Base-by-base conservation (phyloP, 129 eudicot species). In the Solidago caesia region DNA sequence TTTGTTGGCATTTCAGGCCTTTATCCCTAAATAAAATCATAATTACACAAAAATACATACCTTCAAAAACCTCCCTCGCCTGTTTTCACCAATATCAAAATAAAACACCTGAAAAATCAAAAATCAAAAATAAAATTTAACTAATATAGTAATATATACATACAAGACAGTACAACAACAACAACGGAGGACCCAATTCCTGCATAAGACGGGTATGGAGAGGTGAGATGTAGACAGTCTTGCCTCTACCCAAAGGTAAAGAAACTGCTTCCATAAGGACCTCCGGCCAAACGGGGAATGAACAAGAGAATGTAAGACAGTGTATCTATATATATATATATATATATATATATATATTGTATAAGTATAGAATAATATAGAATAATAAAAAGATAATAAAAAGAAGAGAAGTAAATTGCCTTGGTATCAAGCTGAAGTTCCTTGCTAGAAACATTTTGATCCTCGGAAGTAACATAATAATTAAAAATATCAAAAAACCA, bases 401-500 rank as follows among this genome's bases (percentile, higher is more conserved):
- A 51, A 57, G 8, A 52, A 29, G 27, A 27, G 45, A 4, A 27
- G 26, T 46, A 42, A 62, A 65, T 42, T 67, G 75, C 99, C 99
- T 94, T 94, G 73, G 94, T 80, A 53, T 94, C 97, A 46, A 94
- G 99, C 91, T 94, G 99, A 62, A 94, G 87, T 64, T 94, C 99
- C 86, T 94, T 94, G 89, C 99, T 94, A 81, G 72, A 88, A 48
- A 82, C 59, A 58, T 94, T 96, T 16, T 87, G 92, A 14, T 88
- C 91, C 26, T 88, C 91, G 52, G 97, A 83, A 86, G 83, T 89
- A 70, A 91, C 93, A 46, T 90, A 94, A 85, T 94, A 94, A 84
- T 94, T 91, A 84, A 94, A 94, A 73, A 94, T 96, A 82, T 91
- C 99, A 13, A 94, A 85, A 81, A 94, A 94, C 97, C 97, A 94